Evolutionary conservation across 2,329 filamentous ascomycete genomes (phyloP), one percentile per base, ranked within the genome.

Genomic region (Cadophora sp.): DNA sequence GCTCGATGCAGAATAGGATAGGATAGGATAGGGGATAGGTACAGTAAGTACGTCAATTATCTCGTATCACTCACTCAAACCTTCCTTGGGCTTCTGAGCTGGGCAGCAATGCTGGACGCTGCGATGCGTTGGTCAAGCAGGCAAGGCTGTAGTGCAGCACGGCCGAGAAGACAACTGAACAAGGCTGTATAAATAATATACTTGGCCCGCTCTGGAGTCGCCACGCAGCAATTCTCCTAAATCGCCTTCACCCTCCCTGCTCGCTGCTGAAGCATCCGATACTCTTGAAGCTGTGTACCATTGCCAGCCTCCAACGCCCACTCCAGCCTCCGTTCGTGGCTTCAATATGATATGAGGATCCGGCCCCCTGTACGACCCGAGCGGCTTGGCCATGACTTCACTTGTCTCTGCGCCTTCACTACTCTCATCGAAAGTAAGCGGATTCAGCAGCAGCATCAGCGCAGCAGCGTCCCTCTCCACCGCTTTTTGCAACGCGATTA

Each of bases 141-240:
- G 27, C 69, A 72, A 72, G 73, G 73, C 72, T 74, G 68, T 67
- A 70, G 53, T 34, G 37, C 56, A 56, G 46, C 53, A 56, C 58
- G 53, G 62, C 63, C 63, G 34, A 56, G 62, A 58, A 34, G 58
- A 64, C 59, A 55, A 43, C 3, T 48, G 43, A 48, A 22, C 19
- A 48, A 67, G 61, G 61, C 56, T 60, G 64, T 64, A 71, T 66
- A 69, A 62, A 69, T 48, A 60, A 51, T 68, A 67, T 66, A 76
- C 75, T 73, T 76, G 75, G 72, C 71, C 70, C 63, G 58, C 71
- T 75, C 73, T 76, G 69, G 72, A 56, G 69, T 64, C 71, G 75
- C 74, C 75, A 76, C 75, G 75, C 73, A 70, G 70, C 48, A 64
- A 68, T 64, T 66, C 53, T 59, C 31, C 59, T 59, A 64, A 29